Base-by-base conservation (phyloP, 306 rosid species). In the Gleditsia sinensis region DNA sequence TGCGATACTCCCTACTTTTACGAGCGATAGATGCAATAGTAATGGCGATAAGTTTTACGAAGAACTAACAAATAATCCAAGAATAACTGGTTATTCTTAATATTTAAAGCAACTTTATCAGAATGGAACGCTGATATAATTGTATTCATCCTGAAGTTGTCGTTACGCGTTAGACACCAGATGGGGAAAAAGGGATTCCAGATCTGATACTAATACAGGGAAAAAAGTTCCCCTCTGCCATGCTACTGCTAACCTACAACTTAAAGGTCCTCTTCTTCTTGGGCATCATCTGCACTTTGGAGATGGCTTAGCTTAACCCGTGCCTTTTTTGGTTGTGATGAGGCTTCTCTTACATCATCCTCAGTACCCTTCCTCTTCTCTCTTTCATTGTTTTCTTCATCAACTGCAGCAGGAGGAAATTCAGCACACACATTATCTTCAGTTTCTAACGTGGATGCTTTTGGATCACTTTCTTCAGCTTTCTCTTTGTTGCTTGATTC, bases 211-310 rank as follows among this genome's bases (percentile, higher is more conserved):
- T 20, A 68, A 37, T 84, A 80, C 82, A 80, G 36, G 39, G 77
- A 45, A 32, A 50, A n/a, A 50, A 9, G 9, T 39, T 67, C 25
- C 67, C 9, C 42, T 43, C 73, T 62, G n/a, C 69, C 27, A 55
- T 50, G 69, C 23, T 37, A 54, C 58, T 80, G 50, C 70, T 21
- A 63, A 48, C 72, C 65, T 63, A 78, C 64, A 40, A 5, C 45
- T 68, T n/a, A n/a, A n/a, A n/a, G n/a, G n/a, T n/a, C 84, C 28
- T 87, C 96, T 16, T 88, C 92, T 24, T 88, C 98, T 59, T 74
- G 64, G 46, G 40, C 40, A 66, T 94, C 96, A 74, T 88, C 97
- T 39, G 92, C 82, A 75, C 80, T 85, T 51, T 85, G 79, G 51
- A 94, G 94, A 83, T 94, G 98, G 76, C 81, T 81, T 46, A 90